phyloP scores from a whole-genome alignment of 495 filamentous ascomycete species.

The Podospora anserina region DNA sequence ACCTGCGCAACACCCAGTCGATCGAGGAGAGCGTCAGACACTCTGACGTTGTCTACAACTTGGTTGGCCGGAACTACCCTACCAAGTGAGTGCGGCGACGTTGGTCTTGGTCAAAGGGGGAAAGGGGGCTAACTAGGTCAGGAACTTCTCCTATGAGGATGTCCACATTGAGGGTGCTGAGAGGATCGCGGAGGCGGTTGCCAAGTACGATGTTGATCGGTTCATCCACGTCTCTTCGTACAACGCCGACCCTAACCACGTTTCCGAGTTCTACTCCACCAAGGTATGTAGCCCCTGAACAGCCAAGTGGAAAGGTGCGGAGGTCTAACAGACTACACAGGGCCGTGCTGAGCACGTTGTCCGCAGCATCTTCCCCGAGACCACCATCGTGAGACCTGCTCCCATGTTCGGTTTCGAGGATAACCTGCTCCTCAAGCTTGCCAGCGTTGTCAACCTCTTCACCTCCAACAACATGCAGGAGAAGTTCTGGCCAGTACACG shows the following conservation, averaged over 20 bases:
- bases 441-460: constrained; percentile 71
- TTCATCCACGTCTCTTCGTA: constrained; percentile 96
- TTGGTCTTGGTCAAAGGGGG: not conserved
- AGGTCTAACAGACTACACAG: constrained; percentile 36
- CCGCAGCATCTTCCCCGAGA: constrained; percentile 92
- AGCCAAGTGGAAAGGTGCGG: not conserved
- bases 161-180: constrained; percentile 94
- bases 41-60: constrained; percentile 95
- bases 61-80: constrained; percentile 88
- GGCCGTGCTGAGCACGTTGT: constrained; percentile 77
- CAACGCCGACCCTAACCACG: constrained; percentile 77
- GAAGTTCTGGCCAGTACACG: constrained; percentile 87
- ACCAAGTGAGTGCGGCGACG: constrained; percentile 69
- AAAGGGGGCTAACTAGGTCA: constrained; percentile 39
- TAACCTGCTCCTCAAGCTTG: constrained; percentile 81
- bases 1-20: constrained; percentile 89
- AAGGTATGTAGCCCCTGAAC: constrained; percentile 56
- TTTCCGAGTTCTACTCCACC: constrained; percentile 82
- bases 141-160: constrained; percentile 90
- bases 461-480: constrained; percentile 92
- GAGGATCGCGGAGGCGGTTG: constrained; percentile 90
- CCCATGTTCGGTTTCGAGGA: constrained; percentile 96
- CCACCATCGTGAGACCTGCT: constrained; percentile 92
- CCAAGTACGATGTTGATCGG: constrained; percentile 97
- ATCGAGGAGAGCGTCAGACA: constrained; percentile 96